Percentiles rank a stretch among this genome's conserved stretches.
phyloP scores from a whole-genome alignment of 1,284 basidiomycete species.

The Ustilago curta region DNA sequence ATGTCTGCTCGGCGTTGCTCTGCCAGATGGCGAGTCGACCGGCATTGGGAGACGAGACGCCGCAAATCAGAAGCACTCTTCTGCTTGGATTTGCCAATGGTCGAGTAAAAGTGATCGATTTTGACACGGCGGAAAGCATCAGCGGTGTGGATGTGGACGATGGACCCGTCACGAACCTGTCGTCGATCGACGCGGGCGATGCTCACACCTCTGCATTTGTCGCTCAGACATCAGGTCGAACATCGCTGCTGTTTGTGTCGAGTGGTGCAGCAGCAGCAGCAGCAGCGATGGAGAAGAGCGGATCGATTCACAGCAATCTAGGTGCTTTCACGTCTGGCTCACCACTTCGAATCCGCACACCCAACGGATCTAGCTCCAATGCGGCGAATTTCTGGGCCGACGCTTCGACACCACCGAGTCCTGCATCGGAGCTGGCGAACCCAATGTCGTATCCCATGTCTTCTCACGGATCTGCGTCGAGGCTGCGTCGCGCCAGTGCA shows the following conservation, averaged over 20 bases:
- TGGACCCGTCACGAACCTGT: slow-evolving; percentile 31
- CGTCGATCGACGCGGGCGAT: slow-evolving; percentile 25
- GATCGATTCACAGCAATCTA: slow-evolving; percentile 39
- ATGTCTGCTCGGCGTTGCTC: slow-evolving; percentile 39
- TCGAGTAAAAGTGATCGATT: slow-evolving; percentile 29
- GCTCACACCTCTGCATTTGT: slow-evolving; percentile 24
- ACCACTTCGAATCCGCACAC: slow-evolving; percentile 38
- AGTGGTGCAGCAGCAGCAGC: slow-evolving; percentile 7
- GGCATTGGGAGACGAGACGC: slow-evolving; percentile 26
- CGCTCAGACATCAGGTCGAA: slow-evolving; percentile 30
- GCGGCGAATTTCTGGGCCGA: slow-evolving; percentile 46
- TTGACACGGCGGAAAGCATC: slow-evolving; percentile 28
- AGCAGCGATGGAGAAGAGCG: slow-evolving; percentile 33
- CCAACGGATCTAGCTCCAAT: slow-evolving; percentile 39
- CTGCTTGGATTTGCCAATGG: slow-evolving; percentile 49
- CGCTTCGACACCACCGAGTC: slow-evolving; percentile 45
- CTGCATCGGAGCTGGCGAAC: slow-evolving; percentile 35
- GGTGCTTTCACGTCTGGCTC: slow-evolving; percentile 30
- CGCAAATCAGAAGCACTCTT: slow-evolving; percentile 28
- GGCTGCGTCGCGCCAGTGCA: slow-evolving; percentile 38
- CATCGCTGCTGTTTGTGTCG: slow-evolving; percentile 35
- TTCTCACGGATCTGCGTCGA: slow-evolving; percentile 42
- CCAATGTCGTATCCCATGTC: slow-evolving; percentile 49
- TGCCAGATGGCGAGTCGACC: slow-evolving; percentile 27
- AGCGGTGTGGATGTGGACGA: slow-evolving; percentile 42